Conservation (phyloP, 179 eudicot genomes). For the Beta corolliflora region DNA sequence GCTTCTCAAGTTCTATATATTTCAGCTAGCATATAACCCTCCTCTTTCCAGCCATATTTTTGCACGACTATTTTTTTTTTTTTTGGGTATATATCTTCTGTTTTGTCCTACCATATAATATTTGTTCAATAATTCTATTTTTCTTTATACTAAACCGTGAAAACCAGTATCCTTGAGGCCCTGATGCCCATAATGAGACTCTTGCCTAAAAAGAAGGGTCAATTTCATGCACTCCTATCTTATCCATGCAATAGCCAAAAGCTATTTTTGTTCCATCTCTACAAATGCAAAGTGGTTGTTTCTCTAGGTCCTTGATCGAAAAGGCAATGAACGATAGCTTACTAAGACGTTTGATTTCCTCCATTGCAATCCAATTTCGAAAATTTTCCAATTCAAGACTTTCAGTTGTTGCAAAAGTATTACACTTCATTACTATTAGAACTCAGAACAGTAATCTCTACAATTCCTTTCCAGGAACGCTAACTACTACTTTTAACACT, state of each 20-base stretch:
- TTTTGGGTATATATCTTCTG: no score
- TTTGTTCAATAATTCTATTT: no score
- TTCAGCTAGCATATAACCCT: no score
- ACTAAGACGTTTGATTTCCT: background rate
- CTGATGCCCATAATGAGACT: background rate
- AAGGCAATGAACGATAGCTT: background rate
- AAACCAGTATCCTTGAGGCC: background rate
- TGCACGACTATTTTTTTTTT: no score
- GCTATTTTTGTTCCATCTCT: background rate
- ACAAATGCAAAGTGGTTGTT: background rate
- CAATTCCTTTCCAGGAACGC: background rate
- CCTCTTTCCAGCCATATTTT: no score
- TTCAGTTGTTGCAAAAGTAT: background rate
- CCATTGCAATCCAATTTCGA: background rate
- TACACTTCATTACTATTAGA: background rate
- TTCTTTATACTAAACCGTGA: background rate
- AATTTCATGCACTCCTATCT: background rate
- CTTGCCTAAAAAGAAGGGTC: background rate
- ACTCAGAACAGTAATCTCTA: background rate
- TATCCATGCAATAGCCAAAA: background rate
- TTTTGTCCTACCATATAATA: no score
- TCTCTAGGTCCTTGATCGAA: background rate
- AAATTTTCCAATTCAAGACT: background rate
- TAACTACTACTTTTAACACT: background rate
- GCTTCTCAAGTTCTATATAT: background rate